phyloP scores from a whole-genome alignment of 2,329 filamentous ascomycete genomes.

The Beauveria pseudobassiana region DNA sequence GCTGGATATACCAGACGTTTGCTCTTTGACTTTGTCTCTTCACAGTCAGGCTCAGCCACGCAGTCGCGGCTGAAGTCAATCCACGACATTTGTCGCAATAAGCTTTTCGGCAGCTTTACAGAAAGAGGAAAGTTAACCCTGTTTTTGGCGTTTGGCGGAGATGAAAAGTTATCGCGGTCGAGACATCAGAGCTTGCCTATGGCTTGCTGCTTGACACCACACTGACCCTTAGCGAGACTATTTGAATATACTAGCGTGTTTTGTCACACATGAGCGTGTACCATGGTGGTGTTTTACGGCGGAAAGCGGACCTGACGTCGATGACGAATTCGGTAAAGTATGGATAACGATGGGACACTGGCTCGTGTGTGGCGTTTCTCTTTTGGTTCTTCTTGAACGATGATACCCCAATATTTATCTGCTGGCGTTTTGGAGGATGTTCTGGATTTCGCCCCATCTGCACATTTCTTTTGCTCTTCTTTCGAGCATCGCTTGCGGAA shows the following conservation, averaged over 20 bases:
- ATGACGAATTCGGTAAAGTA: not conserved
- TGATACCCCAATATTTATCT: not conserved
- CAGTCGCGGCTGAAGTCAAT: not conserved
- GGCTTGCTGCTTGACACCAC: constrained; percentile 8
- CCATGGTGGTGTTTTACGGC: constrained; percentile 11
- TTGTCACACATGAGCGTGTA: constrained; percentile 14
- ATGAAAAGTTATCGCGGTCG: constrained; percentile 12
- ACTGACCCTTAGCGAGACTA: constrained; percentile 14
- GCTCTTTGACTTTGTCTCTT: not conserved
- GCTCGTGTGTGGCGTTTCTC: not conserved
- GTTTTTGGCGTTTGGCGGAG: constrained; percentile 9
- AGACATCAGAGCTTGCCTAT: constrained; percentile 1
- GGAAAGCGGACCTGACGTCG: constrained; percentile 2
- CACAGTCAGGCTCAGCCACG: not conserved
- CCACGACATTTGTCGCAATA: not conserved
- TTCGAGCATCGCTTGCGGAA: not conserved
- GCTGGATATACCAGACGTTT: not conserved
- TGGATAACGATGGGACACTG: not conserved
- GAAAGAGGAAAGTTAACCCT: not conserved
- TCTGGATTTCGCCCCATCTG: not conserved
- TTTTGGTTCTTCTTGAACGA: not conserved
- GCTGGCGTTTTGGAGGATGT: not conserved
- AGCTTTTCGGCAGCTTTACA: constrained; percentile 3
- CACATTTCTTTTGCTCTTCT: not conserved
- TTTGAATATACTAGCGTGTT: constrained; percentile 15